A percentile compares a stretch with the other conserved stretches of the same genome.
Conservation (phyloP, 2,329 filamentous ascomycete genomes). For the Diaporthe humulicola region DNA sequence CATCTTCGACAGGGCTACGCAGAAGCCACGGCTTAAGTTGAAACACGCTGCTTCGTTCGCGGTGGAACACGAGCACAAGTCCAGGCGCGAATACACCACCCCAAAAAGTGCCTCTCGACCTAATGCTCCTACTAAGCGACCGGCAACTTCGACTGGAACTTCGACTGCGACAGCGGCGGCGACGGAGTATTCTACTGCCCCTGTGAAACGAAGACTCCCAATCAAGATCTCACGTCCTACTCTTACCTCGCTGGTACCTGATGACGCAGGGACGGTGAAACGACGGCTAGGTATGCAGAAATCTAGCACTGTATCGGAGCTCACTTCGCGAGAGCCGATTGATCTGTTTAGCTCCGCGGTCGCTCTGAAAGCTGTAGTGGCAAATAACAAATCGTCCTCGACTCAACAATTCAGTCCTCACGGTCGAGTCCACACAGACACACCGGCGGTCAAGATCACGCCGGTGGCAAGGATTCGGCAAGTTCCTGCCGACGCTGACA, state of each 20-base stretch:
- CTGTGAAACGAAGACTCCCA: conserved; percentile 35
- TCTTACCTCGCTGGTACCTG: conserved; percentile 7
- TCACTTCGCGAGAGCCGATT: conserved; percentile 27
- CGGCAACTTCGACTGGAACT: conserved; percentile 5
- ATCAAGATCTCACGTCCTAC: conserved; percentile 36
- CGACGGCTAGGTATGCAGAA: conserved; percentile 34
- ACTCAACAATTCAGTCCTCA: not conserved
- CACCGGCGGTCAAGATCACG: not conserved
- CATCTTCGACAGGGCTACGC: conserved; percentile 31
- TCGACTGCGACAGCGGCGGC: not conserved
- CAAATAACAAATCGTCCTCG: not conserved
- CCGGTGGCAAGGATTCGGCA: conserved; percentile 24
- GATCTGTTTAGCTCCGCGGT: conserved; percentile 35
- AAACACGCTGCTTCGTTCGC: conserved; percentile 31
- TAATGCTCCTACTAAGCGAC: not conserved
- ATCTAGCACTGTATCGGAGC: conserved; percentile 36
- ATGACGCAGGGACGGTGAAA: conserved; percentile 39
- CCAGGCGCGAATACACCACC: not conserved
- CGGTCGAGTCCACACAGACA: not conserved
- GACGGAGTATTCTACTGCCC: conserved; percentile 32
- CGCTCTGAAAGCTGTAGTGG: not conserved
- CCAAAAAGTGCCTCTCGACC: not conserved
- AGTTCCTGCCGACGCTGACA: conserved; percentile 7
- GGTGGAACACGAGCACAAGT: not conserved
- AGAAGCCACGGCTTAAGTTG: conserved; percentile 38